Evolutionary conservation across 2,329 filamentous ascomycete species (phyloP), one percentile per base, ranked within the genome.

Genomic region (Botrytis elliptica): DNA sequence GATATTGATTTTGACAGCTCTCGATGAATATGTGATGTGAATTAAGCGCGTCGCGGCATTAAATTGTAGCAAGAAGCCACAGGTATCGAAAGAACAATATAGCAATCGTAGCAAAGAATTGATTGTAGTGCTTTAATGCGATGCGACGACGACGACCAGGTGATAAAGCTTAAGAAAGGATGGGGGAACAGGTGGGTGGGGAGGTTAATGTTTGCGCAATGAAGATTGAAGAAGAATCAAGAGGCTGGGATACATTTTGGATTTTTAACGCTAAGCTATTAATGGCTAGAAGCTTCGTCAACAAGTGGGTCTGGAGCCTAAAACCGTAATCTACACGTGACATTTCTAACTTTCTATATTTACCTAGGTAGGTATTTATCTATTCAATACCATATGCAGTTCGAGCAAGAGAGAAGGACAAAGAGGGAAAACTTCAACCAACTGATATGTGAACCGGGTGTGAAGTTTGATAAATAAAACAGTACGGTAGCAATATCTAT

Each of bases 161-260:
- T 59, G 36, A 68, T 42, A 29, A 68, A 60, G 71, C 44, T 59
- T 29, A 60, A 60, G 66, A 49, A 67, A 70, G 57, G 40, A 46
- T 40, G 33, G 33, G 55, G 64, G 49, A 70, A 66, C 22, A 46
- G 66, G 20, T 62, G 57, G 57, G 71, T 70, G 59, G 71, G 57
- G 65, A 55, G 57, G 49, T 46, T 38, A 38, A 38, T 65, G 44
- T 71, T 67, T 36, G 70, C 46, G 46, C 59, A 67, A 72, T 40
- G 33, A 52, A 71, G 42, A 40, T 49, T 46, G 59, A 72, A 72
- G 44, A 67, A 70, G 70, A 72, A 72, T 72, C 62, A 57, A 72
- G 70, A 72, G 70, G 62, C 46, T 71, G 70, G 70, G 60, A 65
- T 71, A 52, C 65, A 67, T 67, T 67, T 67, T 38, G 10, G 6